Percentiles rank a stretch among this genome's conserved stretches.
Evolutionary conservation across 352 stramenopile genomes (phyloP).

Genomic region (Phytopythium delawarense): DNA sequence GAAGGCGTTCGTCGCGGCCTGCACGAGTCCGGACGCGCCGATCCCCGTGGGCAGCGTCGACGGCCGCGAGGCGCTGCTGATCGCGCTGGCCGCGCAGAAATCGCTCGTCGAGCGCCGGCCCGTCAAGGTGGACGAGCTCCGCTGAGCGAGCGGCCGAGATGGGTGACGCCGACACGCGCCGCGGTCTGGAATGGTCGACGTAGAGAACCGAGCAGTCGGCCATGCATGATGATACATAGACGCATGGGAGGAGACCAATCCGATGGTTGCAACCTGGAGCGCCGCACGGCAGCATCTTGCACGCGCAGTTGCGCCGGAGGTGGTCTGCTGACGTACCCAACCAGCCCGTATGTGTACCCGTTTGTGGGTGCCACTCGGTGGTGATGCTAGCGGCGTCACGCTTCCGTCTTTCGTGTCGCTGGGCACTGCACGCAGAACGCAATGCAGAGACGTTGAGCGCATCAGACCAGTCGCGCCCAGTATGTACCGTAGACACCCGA

Average conservation of each 20-base stretch:
- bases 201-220: not conserved
- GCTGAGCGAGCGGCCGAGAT: not conserved
- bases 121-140: constrained; percentile 38
- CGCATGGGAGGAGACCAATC: not conserved
- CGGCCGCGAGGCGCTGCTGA: constrained; percentile 39
- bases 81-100: constrained; percentile 44
- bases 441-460: not conserved
- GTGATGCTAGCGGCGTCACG: not conserved
- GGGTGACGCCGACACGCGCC: not conserved
- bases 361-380: not conserved
- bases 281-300: not conserved
- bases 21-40: constrained; percentile 10
- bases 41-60: constrained; percentile 36
- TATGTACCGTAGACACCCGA: not conserved
- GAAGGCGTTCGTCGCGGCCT: constrained; percentile 36
- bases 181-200: not conserved
- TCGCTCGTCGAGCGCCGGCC: constrained; percentile 42
- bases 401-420: not conserved
- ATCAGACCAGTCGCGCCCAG: not conserved
- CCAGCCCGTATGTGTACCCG: too few species aligned
- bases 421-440: not conserved
- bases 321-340: not conserved
- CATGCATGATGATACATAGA: not conserved
- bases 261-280: too few species aligned
- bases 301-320: not conserved